phyloP scores from a whole-genome alignment of 306 rosid genomes.

The Malus fusca region DNA sequence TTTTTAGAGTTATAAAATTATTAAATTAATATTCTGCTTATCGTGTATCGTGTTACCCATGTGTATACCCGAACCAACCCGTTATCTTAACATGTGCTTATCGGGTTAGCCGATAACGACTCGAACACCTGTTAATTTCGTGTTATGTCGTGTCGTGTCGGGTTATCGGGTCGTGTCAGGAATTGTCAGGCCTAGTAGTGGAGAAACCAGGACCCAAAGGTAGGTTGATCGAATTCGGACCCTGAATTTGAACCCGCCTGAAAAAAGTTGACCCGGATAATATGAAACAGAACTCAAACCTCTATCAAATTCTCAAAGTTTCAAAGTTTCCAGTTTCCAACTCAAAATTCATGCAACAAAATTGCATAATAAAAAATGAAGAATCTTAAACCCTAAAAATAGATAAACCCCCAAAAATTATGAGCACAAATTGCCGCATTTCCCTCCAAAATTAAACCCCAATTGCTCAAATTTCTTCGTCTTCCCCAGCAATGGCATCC shows the following conservation, averaged over 20 bases:
- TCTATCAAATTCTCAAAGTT: neutral
- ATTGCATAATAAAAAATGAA: neutral
- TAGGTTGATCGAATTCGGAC: neutral
- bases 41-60: too few species aligned
- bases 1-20: too few species aligned
- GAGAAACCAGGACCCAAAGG: neutral
- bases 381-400: slow-evolving; percentile 9
- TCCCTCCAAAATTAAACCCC: neutral
- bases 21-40: too few species aligned
- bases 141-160: too few species aligned
- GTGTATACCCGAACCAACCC: too few species aligned
- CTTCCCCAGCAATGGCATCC: slow-evolving; percentile 35
- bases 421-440: neutral
- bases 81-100: too few species aligned
- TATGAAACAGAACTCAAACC: neutral
- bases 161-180: too few species aligned
- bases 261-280: neutral
- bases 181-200: too few species aligned
- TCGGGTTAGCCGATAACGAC: too few species aligned
- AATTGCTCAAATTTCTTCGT: neutral
- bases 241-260: neutral
- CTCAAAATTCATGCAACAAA: neutral
- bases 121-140: too few species aligned
- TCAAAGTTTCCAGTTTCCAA: neutral
- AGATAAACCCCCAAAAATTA: neutral